Percentiles rank a stretch among this genome's conserved stretches.
Evolutionary conservation across 2,329 filamentous ascomycete species (phyloP).

Genomic region (Apiospora malaysiana): DNA sequence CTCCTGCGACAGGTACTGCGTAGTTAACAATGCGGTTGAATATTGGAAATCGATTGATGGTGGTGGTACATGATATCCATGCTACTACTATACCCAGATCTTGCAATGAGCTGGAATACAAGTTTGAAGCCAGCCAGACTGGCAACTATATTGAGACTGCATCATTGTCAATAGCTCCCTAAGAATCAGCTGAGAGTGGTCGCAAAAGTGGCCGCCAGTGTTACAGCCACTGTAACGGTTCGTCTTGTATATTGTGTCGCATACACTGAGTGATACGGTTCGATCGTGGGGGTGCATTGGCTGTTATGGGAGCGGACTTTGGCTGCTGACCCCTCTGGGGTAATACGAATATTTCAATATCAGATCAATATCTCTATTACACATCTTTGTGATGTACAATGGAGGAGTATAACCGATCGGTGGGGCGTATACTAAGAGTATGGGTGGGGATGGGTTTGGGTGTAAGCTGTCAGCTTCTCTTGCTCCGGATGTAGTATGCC

Average conservation of each 20-base stretch:
- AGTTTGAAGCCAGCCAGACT: background rate
- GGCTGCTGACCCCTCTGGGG: background rate
- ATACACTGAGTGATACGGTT: background rate
- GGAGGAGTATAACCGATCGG: background rate
- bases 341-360: background rate
- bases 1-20: conserved; percentile 19
- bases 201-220: background rate
- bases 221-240: background rate
- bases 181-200: background rate
- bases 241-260: background rate
- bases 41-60: background rate
- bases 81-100: background rate
- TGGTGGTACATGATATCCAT: background rate
- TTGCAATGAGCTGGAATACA: background rate
- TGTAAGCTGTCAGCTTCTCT: background rate
- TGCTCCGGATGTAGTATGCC: background rate
- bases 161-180: background rate
- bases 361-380: background rate
- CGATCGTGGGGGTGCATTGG: background rate
- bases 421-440: background rate
- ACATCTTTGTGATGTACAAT: background rate
- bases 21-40: background rate
- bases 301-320: background rate
- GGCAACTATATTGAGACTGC: background rate
- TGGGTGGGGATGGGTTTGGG: background rate